Evolutionary conservation across 2,329 filamentous ascomycete genomes (phyloP).

Genomic region (Trichoderma koningii): DNA sequence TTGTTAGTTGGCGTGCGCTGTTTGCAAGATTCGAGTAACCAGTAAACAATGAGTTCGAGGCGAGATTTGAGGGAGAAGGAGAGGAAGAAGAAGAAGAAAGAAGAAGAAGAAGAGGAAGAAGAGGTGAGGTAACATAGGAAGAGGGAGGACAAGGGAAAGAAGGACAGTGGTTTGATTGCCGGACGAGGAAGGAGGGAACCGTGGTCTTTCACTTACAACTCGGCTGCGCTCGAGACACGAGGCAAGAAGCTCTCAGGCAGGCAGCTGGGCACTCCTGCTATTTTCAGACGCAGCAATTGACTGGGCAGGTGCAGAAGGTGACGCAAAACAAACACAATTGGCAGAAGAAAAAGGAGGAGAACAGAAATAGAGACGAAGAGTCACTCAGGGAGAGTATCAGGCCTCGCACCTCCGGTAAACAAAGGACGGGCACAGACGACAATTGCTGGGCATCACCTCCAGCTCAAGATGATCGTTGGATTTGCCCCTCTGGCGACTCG

Average conservation of each 20-base stretch:
- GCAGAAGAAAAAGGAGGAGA: neutral
- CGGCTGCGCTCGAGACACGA: neutral
- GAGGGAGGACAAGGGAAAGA: neutral
- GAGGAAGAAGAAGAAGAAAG: neutral
- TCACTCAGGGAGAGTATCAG: no score
- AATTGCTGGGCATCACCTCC: neutral
- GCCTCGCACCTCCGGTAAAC: no score
- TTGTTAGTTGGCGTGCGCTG: neutral
- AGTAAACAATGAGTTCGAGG: neutral
- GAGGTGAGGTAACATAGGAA: neutral
- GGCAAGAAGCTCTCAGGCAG: neutral
- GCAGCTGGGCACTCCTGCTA: neutral
- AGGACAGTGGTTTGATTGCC: neutral
- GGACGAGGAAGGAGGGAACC: neutral
- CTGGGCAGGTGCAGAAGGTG: neutral
- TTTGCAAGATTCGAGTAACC: neutral
- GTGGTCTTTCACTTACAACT: neutral
- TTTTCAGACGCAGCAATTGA: neutral
- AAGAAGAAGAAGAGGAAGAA: neutral
- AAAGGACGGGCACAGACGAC: conserved; percentile 1
- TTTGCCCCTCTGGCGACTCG: neutral
- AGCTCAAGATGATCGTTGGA: conserved; percentile 12
- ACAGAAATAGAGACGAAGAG: no score
- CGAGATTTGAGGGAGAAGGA: neutral
- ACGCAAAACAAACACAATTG: neutral